phyloP scores from a whole-genome alignment of 2,329 filamentous ascomycete genomes.

The Nemania sp. region DNA sequence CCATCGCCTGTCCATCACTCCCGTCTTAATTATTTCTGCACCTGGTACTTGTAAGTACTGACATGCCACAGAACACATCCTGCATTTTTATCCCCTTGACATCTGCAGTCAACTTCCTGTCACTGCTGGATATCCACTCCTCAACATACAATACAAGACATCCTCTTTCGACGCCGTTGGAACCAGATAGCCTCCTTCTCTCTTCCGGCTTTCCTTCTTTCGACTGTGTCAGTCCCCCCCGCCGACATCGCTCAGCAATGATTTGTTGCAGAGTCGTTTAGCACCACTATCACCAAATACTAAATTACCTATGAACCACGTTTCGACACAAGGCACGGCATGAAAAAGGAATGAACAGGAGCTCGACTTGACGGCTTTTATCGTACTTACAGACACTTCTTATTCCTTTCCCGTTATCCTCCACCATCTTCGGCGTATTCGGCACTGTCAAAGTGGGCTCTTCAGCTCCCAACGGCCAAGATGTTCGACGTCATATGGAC shows the following conservation, averaged over 20 bases:
- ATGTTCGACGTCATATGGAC: constrained; percentile 67
- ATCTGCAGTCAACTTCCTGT: constrained; percentile 3
- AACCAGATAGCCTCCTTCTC: neutral
- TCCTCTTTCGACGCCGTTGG: neutral
- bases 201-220: neutral
- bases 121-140: neutral
- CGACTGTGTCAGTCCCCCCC: neutral
- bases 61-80: constrained; percentile 3
- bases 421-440: neutral
- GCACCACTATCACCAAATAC: neutral
- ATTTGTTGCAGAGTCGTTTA: too few species aligned
- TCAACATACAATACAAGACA: neutral
- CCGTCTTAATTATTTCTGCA: neutral
- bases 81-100: neutral
- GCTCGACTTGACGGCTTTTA: too few species aligned
- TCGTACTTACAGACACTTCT: too few species aligned
- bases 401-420: too few species aligned
- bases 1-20: neutral
- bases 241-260: neutral
- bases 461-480: constrained; percentile 15
- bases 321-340: too few species aligned
- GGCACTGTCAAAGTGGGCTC: neutral
- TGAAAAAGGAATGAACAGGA: too few species aligned
- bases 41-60: neutral
- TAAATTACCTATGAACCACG: too few species aligned